Evolutionary conservation across 495 filamentous ascomycete genomes (phyloP), one percentile per base, ranked within the genome.

Genomic region (Lophiostoma macrostomum): DNA sequence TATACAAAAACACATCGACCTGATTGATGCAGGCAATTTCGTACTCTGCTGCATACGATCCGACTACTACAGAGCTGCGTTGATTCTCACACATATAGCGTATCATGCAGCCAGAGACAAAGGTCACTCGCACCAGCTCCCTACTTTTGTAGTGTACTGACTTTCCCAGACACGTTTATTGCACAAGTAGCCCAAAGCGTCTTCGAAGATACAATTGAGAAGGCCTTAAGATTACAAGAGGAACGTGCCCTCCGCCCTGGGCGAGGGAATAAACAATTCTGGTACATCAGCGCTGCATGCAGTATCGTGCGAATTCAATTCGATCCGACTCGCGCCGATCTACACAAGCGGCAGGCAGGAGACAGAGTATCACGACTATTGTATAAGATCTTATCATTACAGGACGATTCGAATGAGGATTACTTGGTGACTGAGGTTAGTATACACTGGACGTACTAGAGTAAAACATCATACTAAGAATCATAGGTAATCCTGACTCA

Each of bases 161-260:
- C 29, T 32, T 3, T 16, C 19, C 20, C n/a, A 55, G 51, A 55
- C 25, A 14, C 7, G 6, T 22, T 56, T 20, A 5, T 56, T 1
- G 16, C 29, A 1, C 53, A 30, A 6, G 19, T 56, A 25, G 29
- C 22, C 16, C 31, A 32, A 25, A 30, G 36, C 5, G 16, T 49
- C 28, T 59, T 49, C 34, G 56, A 48, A 10, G 39, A 23, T 7
- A 25, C 47, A 2, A 45, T 58, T n/a, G 39, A 51, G 18, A 52
- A 51, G 41, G 37, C 48, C 1, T 24, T 53, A 14, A 34, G 42
- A 11, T 14, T 59, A 1, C 48, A 36, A n/a, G 56, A 59, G 31
- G 49, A 59, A 40, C 32, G 56, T 12, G 19, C 56, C 25, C 41
- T 59, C 34, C 49, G 56, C 4, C 56, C 49, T 18, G 56, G 56